A percentile compares a stretch with the other conserved stretches of the same genome.
Conservation (phyloP, 805 yeast genomes). For the Zygoascus tannicola region DNA sequence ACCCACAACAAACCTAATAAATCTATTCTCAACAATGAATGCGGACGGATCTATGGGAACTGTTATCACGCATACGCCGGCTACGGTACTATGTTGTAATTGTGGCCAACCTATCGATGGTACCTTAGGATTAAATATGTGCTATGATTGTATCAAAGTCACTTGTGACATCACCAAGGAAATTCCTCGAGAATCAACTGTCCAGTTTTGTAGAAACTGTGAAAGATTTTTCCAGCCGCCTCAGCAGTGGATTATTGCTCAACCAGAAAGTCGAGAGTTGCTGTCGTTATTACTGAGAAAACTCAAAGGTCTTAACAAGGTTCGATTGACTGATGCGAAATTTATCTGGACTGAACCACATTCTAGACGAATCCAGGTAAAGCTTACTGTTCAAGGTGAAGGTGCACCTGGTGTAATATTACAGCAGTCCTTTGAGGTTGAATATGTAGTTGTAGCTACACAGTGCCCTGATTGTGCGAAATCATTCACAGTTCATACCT, state of each 20-base stretch:
- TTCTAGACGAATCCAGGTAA: constrained; percentile 82
- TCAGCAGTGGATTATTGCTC: constrained; percentile 82
- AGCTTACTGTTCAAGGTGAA: constrained; percentile 89
- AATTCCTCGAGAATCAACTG: constrained; percentile 75
- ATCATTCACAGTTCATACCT: constrained; percentile 83
- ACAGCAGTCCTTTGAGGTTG: constrained; percentile 89
- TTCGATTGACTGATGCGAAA: constrained; percentile 81
- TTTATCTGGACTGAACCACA: constrained; percentile 98
- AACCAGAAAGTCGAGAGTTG: constrained; percentile 84
- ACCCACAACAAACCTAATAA: too few species aligned
- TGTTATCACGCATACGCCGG: constrained; percentile 24
- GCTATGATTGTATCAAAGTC: constrained; percentile 92
- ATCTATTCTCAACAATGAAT: too few species aligned
- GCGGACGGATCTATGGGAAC: constrained; percentile 2
- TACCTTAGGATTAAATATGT: constrained; percentile 82
- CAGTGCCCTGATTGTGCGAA: constrained; percentile 98
- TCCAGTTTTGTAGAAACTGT: constrained; percentile 94
- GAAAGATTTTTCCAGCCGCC: constrained; percentile 96
- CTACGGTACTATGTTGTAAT: constrained; percentile 93
- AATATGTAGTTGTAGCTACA: constrained; percentile 87
- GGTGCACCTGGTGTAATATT: constrained; percentile 83
- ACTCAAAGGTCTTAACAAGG: constrained; percentile 79
- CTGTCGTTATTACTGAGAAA: constrained; percentile 83
- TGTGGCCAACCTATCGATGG: constrained; percentile 99
- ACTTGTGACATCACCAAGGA: constrained; percentile 92